Conservation (phyloP, 2,329 filamentous ascomycete genomes). For the Cordyceps militaris region DNA sequence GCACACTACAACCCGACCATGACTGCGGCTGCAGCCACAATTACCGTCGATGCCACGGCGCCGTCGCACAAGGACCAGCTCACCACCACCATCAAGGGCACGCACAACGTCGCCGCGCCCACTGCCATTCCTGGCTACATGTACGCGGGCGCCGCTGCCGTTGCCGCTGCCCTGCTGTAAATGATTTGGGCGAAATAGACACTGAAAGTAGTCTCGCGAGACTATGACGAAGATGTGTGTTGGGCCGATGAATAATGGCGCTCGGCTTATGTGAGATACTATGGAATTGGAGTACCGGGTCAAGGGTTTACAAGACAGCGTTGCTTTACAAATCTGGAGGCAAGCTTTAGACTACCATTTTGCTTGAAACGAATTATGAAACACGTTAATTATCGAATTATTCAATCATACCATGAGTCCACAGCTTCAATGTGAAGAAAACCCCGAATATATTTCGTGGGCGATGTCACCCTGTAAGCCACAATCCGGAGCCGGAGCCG, state of each 20-base stretch:
- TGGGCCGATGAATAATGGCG: not conserved
- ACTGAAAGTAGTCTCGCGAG: not conserved
- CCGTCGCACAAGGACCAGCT: constrained; percentile 28
- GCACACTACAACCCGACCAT: constrained; percentile 23
- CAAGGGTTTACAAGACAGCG: not conserved
- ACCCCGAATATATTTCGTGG: too few species aligned
- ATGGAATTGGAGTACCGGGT: not conserved
- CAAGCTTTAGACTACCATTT: not conserved
- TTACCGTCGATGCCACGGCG: constrained; percentile 26
- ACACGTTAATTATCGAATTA: too few species aligned
- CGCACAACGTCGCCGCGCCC: constrained; percentile 5
- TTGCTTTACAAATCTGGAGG: not conserved
- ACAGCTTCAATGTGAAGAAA: too few species aligned
- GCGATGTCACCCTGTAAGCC: not conserved
- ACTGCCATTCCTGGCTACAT: constrained; percentile 5
- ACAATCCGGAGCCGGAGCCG: not conserved
- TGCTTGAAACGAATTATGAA: not conserved
- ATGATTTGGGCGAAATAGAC: not conserved
- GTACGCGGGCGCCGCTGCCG: constrained; percentile 12
- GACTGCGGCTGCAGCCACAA: constrained; percentile 17
- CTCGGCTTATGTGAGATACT: not conserved
- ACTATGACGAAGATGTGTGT: not conserved
- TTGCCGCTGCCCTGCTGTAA: constrained; percentile 5
- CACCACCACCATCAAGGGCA: constrained; percentile 27
- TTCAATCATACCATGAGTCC: too few species aligned